phyloP scores from a whole-genome alignment of 148 eudicot species.

The Camellia lanceoleosa region DNA sequence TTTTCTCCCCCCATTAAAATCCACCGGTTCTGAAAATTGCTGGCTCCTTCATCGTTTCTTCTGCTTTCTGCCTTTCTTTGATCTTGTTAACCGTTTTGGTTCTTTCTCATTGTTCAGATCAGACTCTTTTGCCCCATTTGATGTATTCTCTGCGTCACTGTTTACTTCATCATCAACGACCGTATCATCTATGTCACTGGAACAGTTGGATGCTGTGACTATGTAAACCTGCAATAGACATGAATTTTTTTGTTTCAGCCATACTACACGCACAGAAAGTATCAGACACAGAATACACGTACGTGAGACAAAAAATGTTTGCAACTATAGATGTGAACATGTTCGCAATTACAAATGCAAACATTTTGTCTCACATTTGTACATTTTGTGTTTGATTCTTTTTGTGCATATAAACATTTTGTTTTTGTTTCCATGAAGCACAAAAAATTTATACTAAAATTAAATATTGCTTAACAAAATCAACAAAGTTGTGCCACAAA shows the following conservation, averaged over 20 bases:
- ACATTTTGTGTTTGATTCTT: no score
- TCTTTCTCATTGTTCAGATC: not conserved
- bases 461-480: no score
- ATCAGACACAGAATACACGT: not conserved
- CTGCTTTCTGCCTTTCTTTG: constrained; percentile 14
- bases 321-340: no score
- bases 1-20: not conserved
- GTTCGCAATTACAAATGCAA: not conserved
- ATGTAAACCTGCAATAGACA: constrained; percentile 37
- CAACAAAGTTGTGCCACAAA: no score
- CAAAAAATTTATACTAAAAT: no score
- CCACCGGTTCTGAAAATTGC: not conserved
- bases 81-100: not conserved
- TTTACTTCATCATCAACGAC: not conserved
- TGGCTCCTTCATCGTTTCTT: not conserved
- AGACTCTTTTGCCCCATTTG: not conserved
- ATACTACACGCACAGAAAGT: not conserved
- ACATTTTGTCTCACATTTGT: no score
- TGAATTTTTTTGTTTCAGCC: no score
- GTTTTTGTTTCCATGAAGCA: no score
- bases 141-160: constrained; percentile 9
- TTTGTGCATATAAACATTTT: no score
- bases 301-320: not conserved
- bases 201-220: constrained; percentile 28
- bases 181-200: constrained; percentile 12